A percentile compares a stretch with the other conserved stretches of the same genome.
phyloP scores from a whole-genome alignment of 352 stramenopile species.

The Pythium pyrilobum region DNA sequence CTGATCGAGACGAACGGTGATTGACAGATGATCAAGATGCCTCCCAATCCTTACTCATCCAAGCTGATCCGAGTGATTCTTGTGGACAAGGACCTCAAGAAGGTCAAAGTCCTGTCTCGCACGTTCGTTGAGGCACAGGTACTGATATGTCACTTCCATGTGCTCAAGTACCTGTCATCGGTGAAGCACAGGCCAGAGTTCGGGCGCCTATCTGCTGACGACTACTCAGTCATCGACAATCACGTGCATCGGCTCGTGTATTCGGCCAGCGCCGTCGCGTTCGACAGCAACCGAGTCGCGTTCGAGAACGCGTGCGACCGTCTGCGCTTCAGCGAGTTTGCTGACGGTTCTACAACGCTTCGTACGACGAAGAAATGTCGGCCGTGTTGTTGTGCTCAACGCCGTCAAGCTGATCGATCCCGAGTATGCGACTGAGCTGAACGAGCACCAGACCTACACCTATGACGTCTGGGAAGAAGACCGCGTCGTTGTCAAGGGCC shows the following conservation, averaged over 20 bases:
- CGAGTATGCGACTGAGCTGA: conserved; percentile 2
- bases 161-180: conserved; percentile 5
- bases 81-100: conserved; percentile 12
- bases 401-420: conserved; percentile 13
- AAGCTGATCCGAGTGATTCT: conserved; percentile 1
- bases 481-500: background rate
- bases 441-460: conserved; percentile 4
- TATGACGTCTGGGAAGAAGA: background rate
- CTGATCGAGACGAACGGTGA: conserved; percentile 7
- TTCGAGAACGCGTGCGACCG: background rate
- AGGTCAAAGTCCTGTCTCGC: background rate
- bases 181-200: background rate
- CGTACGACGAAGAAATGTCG: conserved; percentile 23
- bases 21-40: conserved; percentile 7
- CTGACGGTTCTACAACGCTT: background rate
- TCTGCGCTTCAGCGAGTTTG: too few relatives aligned
- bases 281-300: background rate
- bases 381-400: conserved; percentile 12
- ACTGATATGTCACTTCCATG: conserved; percentile 3
- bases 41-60: background rate
- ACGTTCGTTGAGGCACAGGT: background rate
- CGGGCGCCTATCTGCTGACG: conserved; percentile 9
- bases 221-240: conserved; percentile 14
- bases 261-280: background rate
- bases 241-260: too few relatives aligned